These are phyloP conservation scores for Plasmodium yoelii DNA, from an alignment of 169 alveolate genomes.

Conservation along the genomic window DNA sequence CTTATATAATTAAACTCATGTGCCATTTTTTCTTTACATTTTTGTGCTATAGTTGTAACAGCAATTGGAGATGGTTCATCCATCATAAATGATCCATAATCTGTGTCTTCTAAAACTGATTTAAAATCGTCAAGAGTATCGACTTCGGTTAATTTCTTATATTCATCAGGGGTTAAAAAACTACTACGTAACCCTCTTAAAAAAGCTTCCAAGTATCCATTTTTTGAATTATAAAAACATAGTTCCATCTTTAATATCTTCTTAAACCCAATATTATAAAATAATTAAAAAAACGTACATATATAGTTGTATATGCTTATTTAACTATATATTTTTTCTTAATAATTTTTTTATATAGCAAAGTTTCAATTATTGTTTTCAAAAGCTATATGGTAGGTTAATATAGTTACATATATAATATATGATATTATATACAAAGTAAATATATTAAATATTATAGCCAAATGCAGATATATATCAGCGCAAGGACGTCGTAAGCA, in stretches of 20 bases:
- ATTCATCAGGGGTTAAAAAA: slow-evolving; percentile 95
- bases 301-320: neutral
- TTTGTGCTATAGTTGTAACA: slow-evolving; percentile 91
- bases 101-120: slow-evolving; percentile 97
- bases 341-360: no score
- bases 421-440: no score
- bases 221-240: slow-evolving; percentile 94
- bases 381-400: no score
- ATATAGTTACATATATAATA: no score
- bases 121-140: slow-evolving; percentile 93
- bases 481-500: no score
- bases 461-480: no score
- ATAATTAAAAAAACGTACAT: neutral
- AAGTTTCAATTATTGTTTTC: no score
- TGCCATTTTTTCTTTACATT: slow-evolving; percentile 96
- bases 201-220: slow-evolving; percentile 98
- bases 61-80: slow-evolving; percentile 95
- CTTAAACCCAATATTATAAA: slow-evolving; percentile 5
- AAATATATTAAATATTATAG: no score
- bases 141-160: slow-evolving; percentile 89
- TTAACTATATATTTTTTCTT: neutral
- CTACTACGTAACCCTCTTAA: slow-evolving; percentile 96
- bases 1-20: slow-evolving; percentile 94
- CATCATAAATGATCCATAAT: slow-evolving; percentile 95
- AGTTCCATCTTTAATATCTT: slow-evolving; percentile 88